A percentile compares a stretch with the other conserved stretches of the same genome.
Conservation (phyloP, 768 basidiomycete genomes). For the Termitomyces sp. region DNA sequence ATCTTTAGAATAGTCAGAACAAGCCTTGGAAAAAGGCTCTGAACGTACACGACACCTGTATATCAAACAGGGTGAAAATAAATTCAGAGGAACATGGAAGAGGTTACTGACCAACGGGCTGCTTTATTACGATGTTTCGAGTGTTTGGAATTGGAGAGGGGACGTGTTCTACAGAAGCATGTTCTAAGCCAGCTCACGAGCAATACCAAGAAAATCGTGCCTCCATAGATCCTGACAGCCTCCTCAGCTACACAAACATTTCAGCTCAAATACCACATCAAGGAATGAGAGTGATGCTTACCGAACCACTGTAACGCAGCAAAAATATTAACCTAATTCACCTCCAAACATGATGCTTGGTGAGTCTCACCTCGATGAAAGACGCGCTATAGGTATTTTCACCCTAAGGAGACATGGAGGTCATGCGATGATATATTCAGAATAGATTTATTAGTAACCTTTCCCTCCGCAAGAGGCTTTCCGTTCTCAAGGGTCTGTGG, state of each 20-base stretch:
- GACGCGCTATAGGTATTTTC: conserved; percentile 86
- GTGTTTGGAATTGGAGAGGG: conserved; percentile 67
- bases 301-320: conserved; percentile 69
- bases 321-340: not conserved
- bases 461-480: conserved; percentile 81
- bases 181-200: not conserved
- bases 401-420: conserved; percentile 39
- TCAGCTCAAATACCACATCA: conserved; percentile 2
- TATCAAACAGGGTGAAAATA: not conserved
- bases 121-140: conserved; percentile 90
- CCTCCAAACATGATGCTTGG: not conserved
- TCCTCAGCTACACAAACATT: conserved; percentile 65
- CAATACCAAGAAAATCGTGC: conserved; percentile 31
- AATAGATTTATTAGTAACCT: conserved; percentile 40
- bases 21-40: not conserved
- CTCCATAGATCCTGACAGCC: conserved; percentile 88
- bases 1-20: conserved; percentile 36
- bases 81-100: not conserved
- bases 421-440: not conserved
- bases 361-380: conserved; percentile 74
- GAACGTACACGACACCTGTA: conserved; percentile 39
- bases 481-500: conserved; percentile 91
- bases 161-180: conserved; percentile 58
- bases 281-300: conserved; percentile 25
- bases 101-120: conserved; percentile 68